Percentiles rank a stretch among this genome's conserved stretches.
phyloP scores from a whole-genome alignment of 805 yeast genomes.

The Starmerella cellae region DNA sequence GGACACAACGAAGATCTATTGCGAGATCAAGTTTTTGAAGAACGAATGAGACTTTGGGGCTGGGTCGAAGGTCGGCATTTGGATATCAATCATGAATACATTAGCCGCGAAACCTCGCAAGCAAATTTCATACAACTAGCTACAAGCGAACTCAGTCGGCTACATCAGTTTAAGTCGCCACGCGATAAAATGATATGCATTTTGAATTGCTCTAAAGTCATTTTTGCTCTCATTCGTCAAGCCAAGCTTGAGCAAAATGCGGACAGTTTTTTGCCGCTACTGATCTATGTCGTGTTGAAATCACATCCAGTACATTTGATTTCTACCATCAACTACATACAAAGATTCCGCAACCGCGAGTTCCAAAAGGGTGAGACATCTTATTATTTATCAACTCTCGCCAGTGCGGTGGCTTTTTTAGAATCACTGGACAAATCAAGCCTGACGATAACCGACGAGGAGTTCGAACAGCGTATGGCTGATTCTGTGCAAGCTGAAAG shows the following conservation, averaged over 20 bases:
- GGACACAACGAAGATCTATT: slow-evolving; percentile 51
- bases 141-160: slow-evolving; percentile 57
- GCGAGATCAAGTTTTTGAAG: slow-evolving; percentile 41
- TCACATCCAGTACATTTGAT: slow-evolving; percentile 52
- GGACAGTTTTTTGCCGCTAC: slow-evolving; percentile 80
- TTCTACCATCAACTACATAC: slow-evolving; percentile 74
- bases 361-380: slow-evolving; percentile 79
- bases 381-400: slow-evolving; percentile 79
- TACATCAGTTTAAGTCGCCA: slow-evolving; percentile 79
- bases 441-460: slow-evolving; percentile 49
- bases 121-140: slow-evolving; percentile 53
- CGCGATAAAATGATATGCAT: slow-evolving; percentile 87
- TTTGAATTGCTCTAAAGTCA: slow-evolving; percentile 80
- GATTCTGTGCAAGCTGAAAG: slow-evolving; percentile 31
- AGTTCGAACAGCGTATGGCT: slow-evolving; percentile 37
- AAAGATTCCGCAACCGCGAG: slow-evolving; percentile 62
- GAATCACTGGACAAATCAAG: slow-evolving; percentile 44
- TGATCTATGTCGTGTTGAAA: slow-evolving; percentile 64
- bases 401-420: slow-evolving; percentile 76
- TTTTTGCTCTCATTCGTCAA: slow-evolving; percentile 72
- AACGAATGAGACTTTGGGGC: slow-evolving; percentile 46
- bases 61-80: slow-evolving; percentile 66
- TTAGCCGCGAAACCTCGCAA: slow-evolving; percentile 38
- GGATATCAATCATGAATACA: slow-evolving; percentile 53
- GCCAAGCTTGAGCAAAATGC: slow-evolving; percentile 66